Conservation (phyloP, 192 early-diverging fungal genomes). For the Mortierella claussenii region DNA sequence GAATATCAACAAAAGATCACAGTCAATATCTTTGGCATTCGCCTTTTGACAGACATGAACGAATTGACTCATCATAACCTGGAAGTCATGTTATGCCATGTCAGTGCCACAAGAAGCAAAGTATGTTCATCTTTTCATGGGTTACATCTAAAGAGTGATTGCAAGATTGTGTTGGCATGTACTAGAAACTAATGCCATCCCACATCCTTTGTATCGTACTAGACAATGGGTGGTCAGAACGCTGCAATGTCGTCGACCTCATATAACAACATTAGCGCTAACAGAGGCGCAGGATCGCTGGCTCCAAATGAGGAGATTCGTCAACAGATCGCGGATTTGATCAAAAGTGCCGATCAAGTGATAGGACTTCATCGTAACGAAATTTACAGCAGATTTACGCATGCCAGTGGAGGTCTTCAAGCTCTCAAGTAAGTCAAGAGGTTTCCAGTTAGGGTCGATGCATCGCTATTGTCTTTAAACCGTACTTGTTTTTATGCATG, state of each 20-base stretch:
- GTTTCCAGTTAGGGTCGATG: no score
- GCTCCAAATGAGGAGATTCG: neutral
- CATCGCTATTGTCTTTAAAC: no score
- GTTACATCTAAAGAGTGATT: neutral
- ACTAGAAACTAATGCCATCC: neutral
- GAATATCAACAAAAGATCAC: constrained; percentile 66
- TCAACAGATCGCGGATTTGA: constrained; percentile 10
- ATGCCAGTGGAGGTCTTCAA: constrained; percentile 56
- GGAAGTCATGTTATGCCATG: constrained; percentile 73
- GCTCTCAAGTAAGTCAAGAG: constrained; percentile 33
- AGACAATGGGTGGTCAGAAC: neutral
- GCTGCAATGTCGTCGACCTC: constrained; percentile 8
- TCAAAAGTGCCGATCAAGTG: constrained; percentile 4
- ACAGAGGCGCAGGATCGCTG: neutral
- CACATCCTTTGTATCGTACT: no score
- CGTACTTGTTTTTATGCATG: constrained; percentile 50
- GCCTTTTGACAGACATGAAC: constrained; percentile 74
- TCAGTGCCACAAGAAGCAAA: constrained; percentile 61
- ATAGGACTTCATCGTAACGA: constrained; percentile 17
- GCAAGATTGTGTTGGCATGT: neutral
- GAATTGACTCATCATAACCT: constrained; percentile 83
- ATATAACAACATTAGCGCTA: constrained; percentile 4
- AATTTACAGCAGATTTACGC: constrained; percentile 19
- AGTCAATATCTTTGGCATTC: constrained; percentile 66
- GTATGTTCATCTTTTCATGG: constrained; percentile 9